A percentile compares a stretch with the other conserved stretches of the same genome.
phyloP scores from a whole-genome alignment of 2,329 filamentous ascomycete genomes.

The Cladophialophora yegresii region DNA sequence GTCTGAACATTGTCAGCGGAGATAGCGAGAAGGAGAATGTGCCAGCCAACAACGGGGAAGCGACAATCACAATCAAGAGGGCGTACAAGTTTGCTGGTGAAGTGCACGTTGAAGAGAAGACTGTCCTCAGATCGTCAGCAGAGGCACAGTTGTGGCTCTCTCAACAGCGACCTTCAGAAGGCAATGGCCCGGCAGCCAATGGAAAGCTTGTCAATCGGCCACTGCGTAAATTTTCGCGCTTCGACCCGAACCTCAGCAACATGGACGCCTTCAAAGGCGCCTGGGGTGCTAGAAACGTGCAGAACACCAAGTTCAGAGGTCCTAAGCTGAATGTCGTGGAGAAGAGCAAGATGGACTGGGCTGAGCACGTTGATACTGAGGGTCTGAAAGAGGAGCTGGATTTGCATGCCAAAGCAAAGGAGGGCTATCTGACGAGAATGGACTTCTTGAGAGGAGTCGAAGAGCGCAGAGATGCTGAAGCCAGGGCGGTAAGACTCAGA shows the following conservation, averaged over 20 bases:
- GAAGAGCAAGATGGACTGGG: conserved; percentile 67
- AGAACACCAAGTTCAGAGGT: conserved; percentile 45
- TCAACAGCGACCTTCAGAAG: conserved; percentile 44
- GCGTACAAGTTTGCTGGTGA: conserved; percentile 62
- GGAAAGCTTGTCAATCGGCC: conserved; percentile 43
- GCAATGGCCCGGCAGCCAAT: conserved; percentile 29
- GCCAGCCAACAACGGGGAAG: conserved; percentile 39
- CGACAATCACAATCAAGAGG: conserved; percentile 58
- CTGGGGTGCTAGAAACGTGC: conserved; percentile 34
- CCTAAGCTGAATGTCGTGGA: conserved; percentile 68
- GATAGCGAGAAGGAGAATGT: conserved; percentile 36
- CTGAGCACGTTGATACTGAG: conserved; percentile 62
- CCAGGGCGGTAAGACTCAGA: conserved; percentile 54
- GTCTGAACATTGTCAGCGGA: conserved; percentile 17
- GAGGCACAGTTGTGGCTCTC: conserved; percentile 58
- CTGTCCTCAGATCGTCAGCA: conserved; percentile 55
- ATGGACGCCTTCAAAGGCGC: conserved; percentile 40
- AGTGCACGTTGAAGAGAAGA: conserved; percentile 56
- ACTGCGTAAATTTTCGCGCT: conserved; percentile 48
- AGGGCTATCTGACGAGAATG: conserved; percentile 62
- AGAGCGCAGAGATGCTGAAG: conserved; percentile 58
- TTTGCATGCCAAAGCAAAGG: conserved; percentile 62
- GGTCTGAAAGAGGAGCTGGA: conserved; percentile 64
- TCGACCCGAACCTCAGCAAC: conserved; percentile 47
- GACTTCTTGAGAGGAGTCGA: conserved; percentile 64